Base-by-base conservation (phyloP, 352 stramenopile genomes). In the Pythium pectinolyticum region DNA sequence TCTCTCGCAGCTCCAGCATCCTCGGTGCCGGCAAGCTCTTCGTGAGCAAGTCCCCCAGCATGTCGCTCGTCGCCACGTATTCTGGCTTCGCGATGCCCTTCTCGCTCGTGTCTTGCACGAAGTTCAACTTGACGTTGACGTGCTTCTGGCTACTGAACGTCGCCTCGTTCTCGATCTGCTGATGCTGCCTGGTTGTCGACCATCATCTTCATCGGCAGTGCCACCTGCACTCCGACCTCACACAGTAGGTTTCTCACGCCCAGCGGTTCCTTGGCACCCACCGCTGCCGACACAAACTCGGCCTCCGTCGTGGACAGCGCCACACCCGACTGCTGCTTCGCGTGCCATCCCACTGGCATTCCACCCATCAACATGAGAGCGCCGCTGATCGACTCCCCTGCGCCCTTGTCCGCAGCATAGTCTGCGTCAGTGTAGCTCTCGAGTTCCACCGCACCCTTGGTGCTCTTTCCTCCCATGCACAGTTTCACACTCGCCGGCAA, bases 301-400 rank as follows among this genome's bases (percentile, higher is more conserved):
- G 43, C 43, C 43, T 50, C 43, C 5, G 24, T 19, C 5, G 43
- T 50, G 43, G 43, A 50, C 43, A 50, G 22, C 7, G 43, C 43
- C 43, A 50, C 43, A 11, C 15, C 24, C 7, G 49, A 28, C 22
- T 70, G 69, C 30, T 69, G 72, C 22, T 61, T 61, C 47, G 58
- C 70, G 0, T 25, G 20, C 54, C 54, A 61, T 5, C 35, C 54
- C 14, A 49, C 30, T 4, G 50, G 9, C 35, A 70, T 70, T 0
- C 69, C 69, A 27, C 62, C 49, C 10, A 72, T n/a, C 7, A 27
- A 20, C 3, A 72, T 1, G 0, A 72, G 40, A 0, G 28, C 52
- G 25, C 54, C 63, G 3, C 48, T 70, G 3, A 75, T 47, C 0
- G 69, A 72, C 30, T 67, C 72, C 1, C 59, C 17, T 11, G 70